Base-by-base conservation (phyloP, 1,284 basidiomycete species). In the Taiwanofungus camphoratus region DNA sequence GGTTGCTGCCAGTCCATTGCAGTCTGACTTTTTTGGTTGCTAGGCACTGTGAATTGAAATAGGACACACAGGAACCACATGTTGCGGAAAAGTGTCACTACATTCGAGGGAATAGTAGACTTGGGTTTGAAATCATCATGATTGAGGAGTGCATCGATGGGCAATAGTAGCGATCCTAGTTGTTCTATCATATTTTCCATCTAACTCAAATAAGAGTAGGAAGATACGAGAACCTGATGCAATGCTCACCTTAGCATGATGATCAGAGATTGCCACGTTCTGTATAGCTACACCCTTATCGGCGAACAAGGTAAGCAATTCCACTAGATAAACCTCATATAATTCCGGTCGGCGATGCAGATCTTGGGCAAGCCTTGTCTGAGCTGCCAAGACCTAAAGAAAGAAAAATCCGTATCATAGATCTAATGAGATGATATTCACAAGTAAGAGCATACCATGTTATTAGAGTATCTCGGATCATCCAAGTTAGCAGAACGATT, bases 281-380 rank as follows among this genome's bases (percentile, higher is more conserved):
- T 97, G 93, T 18, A 95, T 90, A 9, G 85, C 86, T 12, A 93
- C 82, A 18, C 92, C 94, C 63, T 94, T 94, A 56, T 97, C 94
- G 13, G 82, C 79, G 59, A 96, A 96, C 13, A 97, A 70, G 2
- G 79, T 79, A 32, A 98, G 71, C 6, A 96, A 71, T 60, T 97
- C 93, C 22, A 81, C 68, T n/a, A 98, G 71, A 60, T 92, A 96
- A 2, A 76, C 67, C 43, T 85, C 79, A 46, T 87, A 88, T 9
- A 88, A 70, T 52, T 91, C 87, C 2, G 87, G 77, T 35, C 87
- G 74, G 26, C 71, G 71, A 49, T 76, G 65, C 13, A 94, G 62
- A 51, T 89, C 87, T 57, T 85, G 83, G 3, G 91, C 88, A 22
- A 95, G 76, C 41, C 87, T 77, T 2, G 90, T 94, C 63, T 93